Evolutionary conservation across 768 basidiomycete genomes (phyloP).

Genomic region (Mrakia blollopis): DNA sequence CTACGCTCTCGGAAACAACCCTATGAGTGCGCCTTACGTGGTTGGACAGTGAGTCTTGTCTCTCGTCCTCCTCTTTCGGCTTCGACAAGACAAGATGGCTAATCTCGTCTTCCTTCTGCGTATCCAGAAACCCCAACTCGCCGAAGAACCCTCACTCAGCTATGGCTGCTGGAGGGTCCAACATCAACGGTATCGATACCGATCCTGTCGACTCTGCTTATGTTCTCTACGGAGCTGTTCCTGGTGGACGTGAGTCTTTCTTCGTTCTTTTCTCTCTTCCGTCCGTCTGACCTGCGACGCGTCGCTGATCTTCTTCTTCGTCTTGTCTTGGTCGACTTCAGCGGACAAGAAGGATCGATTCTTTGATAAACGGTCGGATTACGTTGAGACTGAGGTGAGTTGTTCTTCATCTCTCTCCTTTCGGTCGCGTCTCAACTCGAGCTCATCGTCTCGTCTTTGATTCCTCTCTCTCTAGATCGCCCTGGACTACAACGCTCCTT

Average conservation of each 20-base stretch:
- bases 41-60: slow-evolving; percentile 53
- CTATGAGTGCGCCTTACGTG: slow-evolving; percentile 80
- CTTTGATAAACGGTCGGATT: slow-evolving; percentile 81
- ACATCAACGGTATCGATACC: slow-evolving; percentile 65
- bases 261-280: neutral
- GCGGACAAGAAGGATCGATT: slow-evolving; percentile 65
- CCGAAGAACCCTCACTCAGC: slow-evolving; percentile 87
- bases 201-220: slow-evolving; percentile 67
- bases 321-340: neutral
- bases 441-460: no score
- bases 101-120: no score
- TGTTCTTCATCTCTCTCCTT: neutral
- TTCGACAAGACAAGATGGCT: neutral
- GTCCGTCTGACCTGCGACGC: neutral
- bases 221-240: slow-evolving; percentile 76
- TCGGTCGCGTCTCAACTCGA: no score
- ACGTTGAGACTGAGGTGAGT: slow-evolving; percentile 77
- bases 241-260: slow-evolving; percentile 60
- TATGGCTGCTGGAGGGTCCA: slow-evolving; percentile 73
- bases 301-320: no score
- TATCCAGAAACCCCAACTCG: slow-evolving; percentile 67
- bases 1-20: slow-evolving; percentile 80
- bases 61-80: neutral
- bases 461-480: slow-evolving; percentile 53
- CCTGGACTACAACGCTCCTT: slow-evolving; percentile 84